Evolutionary conservation across 2,329 filamentous ascomycete genomes (phyloP).

Genomic region (Fusarium concolor): DNA sequence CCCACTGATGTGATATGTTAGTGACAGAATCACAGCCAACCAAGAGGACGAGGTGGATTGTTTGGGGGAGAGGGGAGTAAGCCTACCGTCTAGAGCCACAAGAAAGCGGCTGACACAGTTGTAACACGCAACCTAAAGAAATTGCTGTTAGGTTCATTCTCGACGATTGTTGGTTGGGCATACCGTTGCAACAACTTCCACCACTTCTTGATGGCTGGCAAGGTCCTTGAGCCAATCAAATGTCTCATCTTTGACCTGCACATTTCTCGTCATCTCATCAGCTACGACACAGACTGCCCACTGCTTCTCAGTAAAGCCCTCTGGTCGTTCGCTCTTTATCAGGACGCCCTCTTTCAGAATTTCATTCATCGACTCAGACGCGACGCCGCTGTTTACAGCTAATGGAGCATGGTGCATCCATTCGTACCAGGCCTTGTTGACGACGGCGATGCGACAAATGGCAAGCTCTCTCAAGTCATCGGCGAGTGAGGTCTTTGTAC

Average conservation of each 20-base stretch:
- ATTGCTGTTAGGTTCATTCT: background rate
- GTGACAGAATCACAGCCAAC: background rate
- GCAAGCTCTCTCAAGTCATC: slow-evolving; percentile 1
- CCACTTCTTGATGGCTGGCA: background rate
- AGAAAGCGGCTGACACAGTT: slow-evolving; percentile 10
- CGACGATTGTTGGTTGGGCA: no score
- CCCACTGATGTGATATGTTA: background rate
- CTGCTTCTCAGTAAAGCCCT: background rate
- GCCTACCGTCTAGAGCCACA: slow-evolving; percentile 2
- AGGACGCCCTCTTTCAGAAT: background rate
- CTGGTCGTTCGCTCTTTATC: background rate
- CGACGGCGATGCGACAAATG: background rate
- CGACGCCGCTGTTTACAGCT: background rate
- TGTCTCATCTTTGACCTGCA: background rate
- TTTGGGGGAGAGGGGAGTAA: no score
- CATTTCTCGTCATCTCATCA: slow-evolving; percentile 1
- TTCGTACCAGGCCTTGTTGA: slow-evolving; percentile 7
- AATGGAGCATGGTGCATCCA: background rate
- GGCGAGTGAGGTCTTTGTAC: background rate
- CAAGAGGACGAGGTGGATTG: no score
- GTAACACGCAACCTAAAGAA: background rate
- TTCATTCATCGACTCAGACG: background rate
- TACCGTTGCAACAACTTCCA: slow-evolving; percentile 1
- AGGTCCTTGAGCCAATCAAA: background rate
- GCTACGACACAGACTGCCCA: background rate